Percentiles rank a stretch among this genome's conserved stretches.
phyloP scores from a whole-genome alignment of 768 basidiomycete species.

The Russula dissimulans region DNA sequence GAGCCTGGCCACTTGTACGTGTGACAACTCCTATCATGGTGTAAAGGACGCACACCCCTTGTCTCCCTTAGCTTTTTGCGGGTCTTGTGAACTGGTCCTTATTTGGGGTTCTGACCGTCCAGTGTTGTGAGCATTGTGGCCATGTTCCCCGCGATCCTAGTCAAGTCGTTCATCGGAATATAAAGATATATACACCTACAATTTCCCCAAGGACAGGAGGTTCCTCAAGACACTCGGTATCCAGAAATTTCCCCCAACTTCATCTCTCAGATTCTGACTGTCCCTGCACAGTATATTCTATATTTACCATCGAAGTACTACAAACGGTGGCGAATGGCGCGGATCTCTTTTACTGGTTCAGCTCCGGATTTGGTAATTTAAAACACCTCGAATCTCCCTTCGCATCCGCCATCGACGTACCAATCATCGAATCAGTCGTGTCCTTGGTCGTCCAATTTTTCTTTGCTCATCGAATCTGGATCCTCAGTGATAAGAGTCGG shows the following conservation, averaged over 20 bases:
- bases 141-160: too few species aligned
- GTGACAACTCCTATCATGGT: not conserved
- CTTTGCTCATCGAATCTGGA: conserved; percentile 3
- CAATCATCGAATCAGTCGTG: not conserved
- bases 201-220: not conserved
- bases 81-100: conserved; percentile 22
- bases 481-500: not conserved
- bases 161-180: not conserved
- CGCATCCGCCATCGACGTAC: conserved; percentile 16
- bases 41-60: not conserved
- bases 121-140: conserved; percentile 22
- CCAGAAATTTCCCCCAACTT: not conserved
- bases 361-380: conserved; percentile 24
- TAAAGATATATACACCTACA: conserved; percentile 14
- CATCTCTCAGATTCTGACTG: not conserved
- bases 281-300: conserved; percentile 20
- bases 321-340: conserved; percentile 23
- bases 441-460: not conserved
- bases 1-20: not conserved
- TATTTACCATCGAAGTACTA: conserved; percentile 22
- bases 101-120: conserved; percentile 24
- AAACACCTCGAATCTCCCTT: conserved; percentile 15
- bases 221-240: not conserved
- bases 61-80: not conserved
- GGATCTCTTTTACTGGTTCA: conserved; percentile 26